Base-by-base conservation (phyloP, 768 basidiomycete genomes). In the Cubamyces sp. region DNA sequence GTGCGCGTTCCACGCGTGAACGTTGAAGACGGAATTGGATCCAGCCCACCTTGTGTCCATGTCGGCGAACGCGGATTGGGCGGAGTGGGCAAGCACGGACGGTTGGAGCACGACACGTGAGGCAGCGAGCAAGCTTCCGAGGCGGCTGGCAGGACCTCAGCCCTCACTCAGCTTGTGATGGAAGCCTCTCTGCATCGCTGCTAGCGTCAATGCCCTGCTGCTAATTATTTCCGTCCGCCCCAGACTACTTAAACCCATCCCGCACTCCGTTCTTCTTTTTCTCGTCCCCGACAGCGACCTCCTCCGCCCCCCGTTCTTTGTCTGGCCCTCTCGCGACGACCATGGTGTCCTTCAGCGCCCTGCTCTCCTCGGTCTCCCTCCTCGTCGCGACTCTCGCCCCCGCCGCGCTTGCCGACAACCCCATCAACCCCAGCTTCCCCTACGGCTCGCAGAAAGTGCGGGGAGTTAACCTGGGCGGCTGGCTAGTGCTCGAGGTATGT, bases 381-480 rank as follows among this genome's bases (percentile, higher is more conserved):
- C 30, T 66, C 58, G 49, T 76, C 43, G 71, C 68, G 19, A 63
- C 78, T 19, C 64, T 77, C 48, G 64, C 74, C 9, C 60, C 21
- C 23, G 47, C 57, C 50, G 70, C 64, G 34, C 58, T 64, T 28
- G 66, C 64, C 30, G 69, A 72, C 66, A 65, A 60, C 50, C 76
- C 75, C 14, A 73, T 86, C 60, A 73, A 72, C 30, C 84, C 81
- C 21, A 82, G 84, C 53, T 92, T 92, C 68, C 80, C 90, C 4
- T 93, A 93, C 66, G 91, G 90, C 23, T 80, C 81, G 5, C 64
- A 84, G 75, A 88, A 87, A 67, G 86, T 94, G 50, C 85, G 92
- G 14, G 92, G 92, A 59, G 92, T 94, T 66, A 94, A 90, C 75
- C 82, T 94, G 26, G 92, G 92, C 28, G 84, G 84, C 3, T 85